Evolutionary conservation across 768 basidiomycete species (phyloP), one percentile per base, ranked within the genome.

Genomic region (Panaeolus cyanescens): DNA sequence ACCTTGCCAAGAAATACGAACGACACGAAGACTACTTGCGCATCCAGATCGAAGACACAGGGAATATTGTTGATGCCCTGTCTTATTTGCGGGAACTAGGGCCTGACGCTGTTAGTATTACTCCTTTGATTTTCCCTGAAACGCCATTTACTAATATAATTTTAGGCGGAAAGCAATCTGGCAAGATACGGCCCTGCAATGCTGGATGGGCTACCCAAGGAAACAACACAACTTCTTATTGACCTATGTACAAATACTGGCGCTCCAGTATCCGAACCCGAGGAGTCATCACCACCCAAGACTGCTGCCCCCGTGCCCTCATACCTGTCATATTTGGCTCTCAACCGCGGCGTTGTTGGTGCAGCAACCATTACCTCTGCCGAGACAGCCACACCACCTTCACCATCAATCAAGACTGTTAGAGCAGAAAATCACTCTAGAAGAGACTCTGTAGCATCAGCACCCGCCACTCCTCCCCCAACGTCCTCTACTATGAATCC

Each of bases 11-110:
- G 76, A 93, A 93, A 70, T 99, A 95, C 73, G 87, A 90, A 31
- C 77, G 92, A 20, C 95, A 98, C 65, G 94, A 96, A 67, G 96
- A 98, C 65, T 98, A 95, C 73, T 74, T 99, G 37, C 81, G 93
- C 60, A 96, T 99, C 54, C 90, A 95, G 74, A 91, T 99, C 54
- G 96, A 99, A 74, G 97, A 99, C 75, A 87, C 90, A 0, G 88
- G 85, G 12, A 87, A 94, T 62, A 93, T 87, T 67, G 79, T 74
- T 55, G 95, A 94, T 65, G 97, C 95, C 0, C 76, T 97, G 62
- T 75, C 73, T 20, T 99, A 97, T 75, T 71, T 99, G 55, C 79
- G 93, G 61, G 82, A 83, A 55, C 79, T 97, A 8, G 93, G 93
- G 0, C 83, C 88, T 2, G 90, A 88, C 59, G 88, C 86, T 25